Percentiles rank a stretch among this genome's conserved stretches.
Conservation (phyloP, 2,329 filamentous ascomycete species). For the Trichoderma sp. region DNA sequence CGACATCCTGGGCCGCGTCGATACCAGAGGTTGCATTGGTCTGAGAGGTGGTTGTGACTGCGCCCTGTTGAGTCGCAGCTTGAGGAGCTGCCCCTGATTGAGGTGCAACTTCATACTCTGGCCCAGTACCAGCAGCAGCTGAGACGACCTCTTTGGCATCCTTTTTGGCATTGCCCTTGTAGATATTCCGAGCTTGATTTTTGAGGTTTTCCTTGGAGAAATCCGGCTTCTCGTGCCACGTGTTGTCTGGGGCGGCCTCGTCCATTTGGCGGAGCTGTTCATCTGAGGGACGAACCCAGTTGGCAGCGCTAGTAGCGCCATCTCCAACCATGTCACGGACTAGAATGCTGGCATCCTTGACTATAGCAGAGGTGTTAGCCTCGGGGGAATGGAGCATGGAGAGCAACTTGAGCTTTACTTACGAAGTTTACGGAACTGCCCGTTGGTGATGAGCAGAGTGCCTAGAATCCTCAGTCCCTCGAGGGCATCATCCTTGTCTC, state of each 20-base stretch:
- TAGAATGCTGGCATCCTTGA: conserved; percentile 76
- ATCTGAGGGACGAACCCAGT: conserved; percentile 70
- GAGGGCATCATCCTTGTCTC: conserved; percentile 79
- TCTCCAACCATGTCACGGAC: conserved; percentile 90
- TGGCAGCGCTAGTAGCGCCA: conserved; percentile 75
- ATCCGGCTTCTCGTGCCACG: conserved; percentile 85
- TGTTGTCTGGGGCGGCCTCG: conserved; percentile 80
- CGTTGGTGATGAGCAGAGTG: conserved; percentile 87
- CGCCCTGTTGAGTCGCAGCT: neutral
- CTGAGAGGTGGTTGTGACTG: neutral
- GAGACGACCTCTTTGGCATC: conserved; percentile 60
- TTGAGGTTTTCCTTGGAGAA: conserved; percentile 67
- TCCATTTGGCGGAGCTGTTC: conserved; percentile 77
- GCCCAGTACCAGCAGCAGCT: conserved; percentile 48
- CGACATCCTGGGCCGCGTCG: conserved; percentile 38
- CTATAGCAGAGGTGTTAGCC: conserved; percentile 28
- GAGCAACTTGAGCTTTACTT: conserved; percentile 39
- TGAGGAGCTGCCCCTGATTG: conserved; percentile 47
- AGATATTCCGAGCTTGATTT: conserved; percentile 62
- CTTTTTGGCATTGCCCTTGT: conserved; percentile 52
- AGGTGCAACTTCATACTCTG: conserved; percentile 34
- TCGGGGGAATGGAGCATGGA: neutral
- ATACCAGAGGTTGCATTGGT: conserved; percentile 39
- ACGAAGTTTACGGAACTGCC: conserved; percentile 89
- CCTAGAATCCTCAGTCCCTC: conserved; percentile 86